Percentiles rank a stretch among this genome's conserved stretches.
Evolutionary conservation across 768 basidiomycete genomes (phyloP).

Genomic region (Hericium alpestre): DNA sequence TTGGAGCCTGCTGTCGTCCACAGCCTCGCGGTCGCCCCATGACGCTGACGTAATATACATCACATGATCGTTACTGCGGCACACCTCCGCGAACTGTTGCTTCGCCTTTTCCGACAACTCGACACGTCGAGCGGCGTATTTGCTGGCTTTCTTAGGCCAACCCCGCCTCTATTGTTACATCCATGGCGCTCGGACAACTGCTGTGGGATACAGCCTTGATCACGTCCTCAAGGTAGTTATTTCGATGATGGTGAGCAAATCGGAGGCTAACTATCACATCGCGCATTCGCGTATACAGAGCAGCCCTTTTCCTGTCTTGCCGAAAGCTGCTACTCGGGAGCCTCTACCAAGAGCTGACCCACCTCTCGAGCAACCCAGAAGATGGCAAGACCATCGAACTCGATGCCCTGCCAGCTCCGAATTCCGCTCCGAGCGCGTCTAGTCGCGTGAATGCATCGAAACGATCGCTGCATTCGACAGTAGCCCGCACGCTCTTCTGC

Average conservation of each 20-base stretch:
- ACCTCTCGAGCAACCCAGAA: constrained; percentile 3
- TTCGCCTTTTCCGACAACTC: neutral
- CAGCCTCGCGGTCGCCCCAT: neutral
- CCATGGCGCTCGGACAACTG: neutral
- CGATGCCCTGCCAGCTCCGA: constrained; percentile 9
- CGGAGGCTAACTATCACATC: neutral
- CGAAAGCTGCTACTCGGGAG: constrained; percentile 9
- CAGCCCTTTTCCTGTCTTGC: constrained; percentile 9
- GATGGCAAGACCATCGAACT: constrained; percentile 1
- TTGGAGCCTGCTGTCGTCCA: neutral
- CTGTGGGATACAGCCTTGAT: neutral
- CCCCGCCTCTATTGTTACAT: neutral
- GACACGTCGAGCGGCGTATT: too few relatives aligned
- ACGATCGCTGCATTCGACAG: constrained; percentile 36
- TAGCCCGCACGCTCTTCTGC: constrained; percentile 54
- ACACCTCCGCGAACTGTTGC: neutral
- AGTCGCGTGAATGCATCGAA: constrained; percentile 1
- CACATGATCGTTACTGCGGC: neutral
- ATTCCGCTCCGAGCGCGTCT: neutral
- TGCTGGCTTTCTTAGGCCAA: too few relatives aligned
- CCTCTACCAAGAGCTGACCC: constrained; percentile 10
- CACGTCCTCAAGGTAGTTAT: neutral
- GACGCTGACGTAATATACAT: neutral
- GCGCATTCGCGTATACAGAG: neutral
- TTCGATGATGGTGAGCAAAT: neutral